Conservation (phyloP, 208 protist species). For the Lotmaria passim region DNA sequence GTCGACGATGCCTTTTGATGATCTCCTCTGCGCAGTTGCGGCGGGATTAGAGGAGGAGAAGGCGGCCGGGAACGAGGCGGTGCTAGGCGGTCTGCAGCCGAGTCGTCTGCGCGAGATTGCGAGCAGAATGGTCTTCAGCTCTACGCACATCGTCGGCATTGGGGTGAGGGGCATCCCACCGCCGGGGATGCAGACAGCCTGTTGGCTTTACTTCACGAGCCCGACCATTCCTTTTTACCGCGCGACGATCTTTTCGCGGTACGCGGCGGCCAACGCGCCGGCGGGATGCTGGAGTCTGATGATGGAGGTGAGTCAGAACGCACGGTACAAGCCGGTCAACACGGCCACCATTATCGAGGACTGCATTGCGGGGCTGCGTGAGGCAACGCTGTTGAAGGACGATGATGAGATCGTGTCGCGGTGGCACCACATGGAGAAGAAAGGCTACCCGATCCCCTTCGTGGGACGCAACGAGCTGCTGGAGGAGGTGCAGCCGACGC, state of each 20-base stretch:
- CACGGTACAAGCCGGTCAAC: constrained; percentile 35
- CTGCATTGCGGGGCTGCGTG: constrained; percentile 50
- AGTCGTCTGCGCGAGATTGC: constrained; percentile 41
- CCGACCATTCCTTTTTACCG: constrained; percentile 76
- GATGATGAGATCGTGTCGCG: constrained; percentile 58
- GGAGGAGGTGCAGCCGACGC: constrained; percentile 37
- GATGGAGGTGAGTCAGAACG: constrained; percentile 63
- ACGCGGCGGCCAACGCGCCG: constrained; percentile 62
- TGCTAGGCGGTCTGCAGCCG: constrained; percentile 11
- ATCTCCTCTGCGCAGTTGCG: constrained; percentile 45
- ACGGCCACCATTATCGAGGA: constrained; percentile 46
- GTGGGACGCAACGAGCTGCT: constrained; percentile 65
- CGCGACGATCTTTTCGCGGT: constrained; percentile 80
- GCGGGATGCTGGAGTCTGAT: constrained; percentile 69
- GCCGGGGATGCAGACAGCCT: constrained; percentile 50
- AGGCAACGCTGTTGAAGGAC: constrained; percentile 39
- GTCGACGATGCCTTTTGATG: constrained; percentile 60
- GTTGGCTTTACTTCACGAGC: constrained; percentile 86
- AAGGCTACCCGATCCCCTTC: constrained; percentile 79
- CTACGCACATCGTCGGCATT: constrained; percentile 74
- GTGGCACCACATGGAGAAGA: constrained; percentile 58
- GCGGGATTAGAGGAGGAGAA: constrained; percentile 32
- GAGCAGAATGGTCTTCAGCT: constrained; percentile 49
- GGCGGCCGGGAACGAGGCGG: neutral
- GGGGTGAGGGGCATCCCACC: constrained; percentile 60